phyloP scores from a whole-genome alignment of 108 stramenopile genomes.

The Aurantiochytrium sp. region DNA sequence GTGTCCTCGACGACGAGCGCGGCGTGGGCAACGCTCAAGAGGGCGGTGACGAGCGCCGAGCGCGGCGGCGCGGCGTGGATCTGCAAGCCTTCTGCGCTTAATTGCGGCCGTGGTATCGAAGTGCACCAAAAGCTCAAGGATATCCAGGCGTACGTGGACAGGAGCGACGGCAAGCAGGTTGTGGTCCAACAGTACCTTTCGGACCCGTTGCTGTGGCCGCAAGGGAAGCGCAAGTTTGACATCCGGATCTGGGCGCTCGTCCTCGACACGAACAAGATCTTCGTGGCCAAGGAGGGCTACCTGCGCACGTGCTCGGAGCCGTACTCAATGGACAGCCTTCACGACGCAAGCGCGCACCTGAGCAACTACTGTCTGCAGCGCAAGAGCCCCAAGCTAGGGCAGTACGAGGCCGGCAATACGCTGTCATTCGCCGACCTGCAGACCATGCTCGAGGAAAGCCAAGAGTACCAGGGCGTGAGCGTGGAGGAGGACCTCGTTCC shows the following conservation, averaged over 20 bases:
- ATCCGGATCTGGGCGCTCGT: constrained; percentile 11
- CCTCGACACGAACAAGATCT: not conserved
- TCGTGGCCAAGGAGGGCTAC: not conserved
- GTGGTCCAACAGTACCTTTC: not conserved
- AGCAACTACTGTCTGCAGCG: not conserved
- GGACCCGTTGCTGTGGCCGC: not conserved
- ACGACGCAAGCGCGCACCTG: not conserved
- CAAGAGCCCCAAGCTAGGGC: not conserved
- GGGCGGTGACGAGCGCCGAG: not conserved
- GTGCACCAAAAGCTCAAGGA: not conserved
- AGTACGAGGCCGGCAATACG: not conserved
- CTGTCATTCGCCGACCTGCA: not conserved
- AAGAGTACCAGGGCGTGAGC: not conserved
- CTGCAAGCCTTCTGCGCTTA: not conserved
- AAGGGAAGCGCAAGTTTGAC: constrained; percentile 9
- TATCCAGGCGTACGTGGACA: not conserved
- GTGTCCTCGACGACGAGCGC: not conserved
- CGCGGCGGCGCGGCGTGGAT: not conserved
- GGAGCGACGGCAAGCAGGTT: not conserved
- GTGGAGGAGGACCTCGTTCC: not conserved
- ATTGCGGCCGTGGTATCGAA: not conserved
- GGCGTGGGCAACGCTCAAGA: not conserved
- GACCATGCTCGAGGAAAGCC: not conserved
- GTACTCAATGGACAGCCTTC: not conserved
- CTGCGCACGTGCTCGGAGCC: constrained; percentile 30